phyloP scores from a whole-genome alignment of 1,139 yeast genomes.

The Candida dubliniensis region DNA sequence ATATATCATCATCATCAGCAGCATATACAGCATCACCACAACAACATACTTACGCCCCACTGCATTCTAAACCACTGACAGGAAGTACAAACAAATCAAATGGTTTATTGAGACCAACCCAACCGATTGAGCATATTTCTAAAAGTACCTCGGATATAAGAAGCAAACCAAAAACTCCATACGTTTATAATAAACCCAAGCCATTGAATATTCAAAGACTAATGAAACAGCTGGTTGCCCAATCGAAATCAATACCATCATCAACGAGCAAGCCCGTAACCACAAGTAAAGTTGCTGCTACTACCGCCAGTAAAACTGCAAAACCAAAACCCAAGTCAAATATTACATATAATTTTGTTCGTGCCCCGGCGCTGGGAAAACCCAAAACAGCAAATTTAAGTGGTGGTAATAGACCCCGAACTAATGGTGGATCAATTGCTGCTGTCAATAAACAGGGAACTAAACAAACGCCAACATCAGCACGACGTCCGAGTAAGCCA shows the following conservation, averaged over 20 bases:
- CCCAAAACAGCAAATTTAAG: conserved; percentile 1
- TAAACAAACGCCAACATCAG: conserved; percentile 6
- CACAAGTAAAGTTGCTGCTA: conserved; percentile 3
- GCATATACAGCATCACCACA: conserved; percentile 1
- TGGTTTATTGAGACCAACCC: conserved; percentile 5
- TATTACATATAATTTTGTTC: conserved; percentile 33
- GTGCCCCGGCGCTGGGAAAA: conserved; percentile 14
- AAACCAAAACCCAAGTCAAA: conserved; percentile 19
- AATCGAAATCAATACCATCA: conserved; percentile 19
- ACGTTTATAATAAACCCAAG: conserved; percentile 42
- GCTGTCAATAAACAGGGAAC: conserved; percentile 7
- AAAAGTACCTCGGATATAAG: conserved; percentile 12
- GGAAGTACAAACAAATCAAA: background rate
- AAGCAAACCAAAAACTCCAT: conserved; percentile 22
- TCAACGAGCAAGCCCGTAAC: conserved; percentile 5
- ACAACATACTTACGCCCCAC: background rate
- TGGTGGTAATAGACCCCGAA: conserved; percentile 3
- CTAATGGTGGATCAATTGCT: conserved; percentile 5
- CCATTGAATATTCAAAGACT: conserved; percentile 34
- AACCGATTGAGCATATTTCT: conserved; percentile 8
- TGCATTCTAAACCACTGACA: background rate
- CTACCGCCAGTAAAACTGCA: conserved; percentile 11
- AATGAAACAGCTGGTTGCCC: conserved; percentile 18
- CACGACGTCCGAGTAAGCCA: conserved; percentile 9
- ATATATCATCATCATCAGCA: background rate